phyloP scores from a whole-genome alignment of 148 eudicot species.

The Cornus controversa region DNA sequence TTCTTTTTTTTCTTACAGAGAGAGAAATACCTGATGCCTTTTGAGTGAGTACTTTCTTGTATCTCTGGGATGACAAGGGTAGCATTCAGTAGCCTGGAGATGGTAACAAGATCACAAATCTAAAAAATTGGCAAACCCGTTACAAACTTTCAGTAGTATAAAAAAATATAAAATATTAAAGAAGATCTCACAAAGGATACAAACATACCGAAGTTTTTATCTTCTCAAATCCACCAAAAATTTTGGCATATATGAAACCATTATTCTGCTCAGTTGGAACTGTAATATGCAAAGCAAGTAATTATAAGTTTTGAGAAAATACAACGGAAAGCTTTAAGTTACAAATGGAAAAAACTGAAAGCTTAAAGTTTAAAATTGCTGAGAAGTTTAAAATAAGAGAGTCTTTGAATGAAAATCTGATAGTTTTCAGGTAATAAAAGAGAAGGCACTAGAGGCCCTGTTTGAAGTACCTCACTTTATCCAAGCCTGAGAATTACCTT shows the following conservation, averaged over 20 bases:
- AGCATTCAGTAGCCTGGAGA: slow-evolving; percentile 90
- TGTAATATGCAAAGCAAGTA: slow-evolving; percentile 31
- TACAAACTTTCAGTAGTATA: slow-evolving; percentile 14
- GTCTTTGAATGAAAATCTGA: not conserved
- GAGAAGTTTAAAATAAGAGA: not conserved
- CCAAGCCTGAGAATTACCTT: not conserved
- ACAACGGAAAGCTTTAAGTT: not conserved
- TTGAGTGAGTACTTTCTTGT: slow-evolving; percentile 74
- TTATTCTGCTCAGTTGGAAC: slow-evolving; percentile 65
- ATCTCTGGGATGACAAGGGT: slow-evolving; percentile 95
- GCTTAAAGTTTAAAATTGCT: not conserved
- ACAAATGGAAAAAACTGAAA: not conserved
- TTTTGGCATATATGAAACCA: slow-evolving; percentile 91
- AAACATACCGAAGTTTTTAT: slow-evolving; percentile 72
- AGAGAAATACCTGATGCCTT: slow-evolving; percentile 75
- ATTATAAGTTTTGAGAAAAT: not conserved
- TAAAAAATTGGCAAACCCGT: slow-evolving; percentile 38
- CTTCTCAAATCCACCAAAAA: slow-evolving; percentile 91
- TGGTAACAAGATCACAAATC: slow-evolving; percentile 92
- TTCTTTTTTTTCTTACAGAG: not conserved
- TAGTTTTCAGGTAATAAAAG: not conserved
- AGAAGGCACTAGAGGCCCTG: not conserved
- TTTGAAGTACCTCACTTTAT: not conserved
- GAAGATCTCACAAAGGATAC: slow-evolving; percentile 12
- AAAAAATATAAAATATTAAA: slow-evolving; percentile 5